phyloP scores from a whole-genome alignment of 768 basidiomycete species.

The Boletellus sp. region DNA sequence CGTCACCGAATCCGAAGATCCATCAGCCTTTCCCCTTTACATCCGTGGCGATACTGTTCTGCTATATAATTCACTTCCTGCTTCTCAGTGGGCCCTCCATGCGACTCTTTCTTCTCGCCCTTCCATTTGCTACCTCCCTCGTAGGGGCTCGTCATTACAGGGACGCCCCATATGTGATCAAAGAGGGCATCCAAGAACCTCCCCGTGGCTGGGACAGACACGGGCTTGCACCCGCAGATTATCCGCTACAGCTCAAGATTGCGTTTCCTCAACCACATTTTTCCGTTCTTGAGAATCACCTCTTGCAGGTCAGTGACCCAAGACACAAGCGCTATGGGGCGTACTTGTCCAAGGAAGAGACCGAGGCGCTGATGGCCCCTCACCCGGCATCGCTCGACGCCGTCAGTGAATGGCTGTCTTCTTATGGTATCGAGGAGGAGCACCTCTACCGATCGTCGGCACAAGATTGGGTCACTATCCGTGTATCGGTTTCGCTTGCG shows the following conservation, averaged over 20 bases:
- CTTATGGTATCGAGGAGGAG: conserved; percentile 48
- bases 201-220: conserved; percentile 50
- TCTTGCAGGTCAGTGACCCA: conserved; percentile 59
- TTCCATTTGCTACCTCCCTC: conserved; percentile 13
- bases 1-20: no score
- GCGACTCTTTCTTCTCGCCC: conserved; percentile 9
- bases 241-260: conserved; percentile 52
- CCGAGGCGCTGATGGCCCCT: conserved; percentile 61
- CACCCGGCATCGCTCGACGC: conserved; percentile 46
- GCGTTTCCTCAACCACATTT: conserved; percentile 55
- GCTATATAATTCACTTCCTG: no score
- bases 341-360: conserved; percentile 61
- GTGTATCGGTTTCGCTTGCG: conserved; percentile 52
- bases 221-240: conserved; percentile 40
- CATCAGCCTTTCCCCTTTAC: no score
- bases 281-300: conserved; percentile 43
- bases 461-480: conserved; percentile 65
- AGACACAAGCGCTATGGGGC: conserved; percentile 50
- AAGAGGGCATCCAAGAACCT: conserved; percentile 41
- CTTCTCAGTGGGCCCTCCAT: neutral
- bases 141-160: conserved; percentile 9
- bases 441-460: conserved; percentile 56
- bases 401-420: conserved; percentile 61
- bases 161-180: conserved; percentile 36
- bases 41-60: no score